Percentiles rank a stretch among this genome's conserved stretches.
These are phyloP conservation scores for Hondaea fermentalgiana DNA, from an alignment of 108 stramenopile genomes.

Conservation along the genomic window DNA sequence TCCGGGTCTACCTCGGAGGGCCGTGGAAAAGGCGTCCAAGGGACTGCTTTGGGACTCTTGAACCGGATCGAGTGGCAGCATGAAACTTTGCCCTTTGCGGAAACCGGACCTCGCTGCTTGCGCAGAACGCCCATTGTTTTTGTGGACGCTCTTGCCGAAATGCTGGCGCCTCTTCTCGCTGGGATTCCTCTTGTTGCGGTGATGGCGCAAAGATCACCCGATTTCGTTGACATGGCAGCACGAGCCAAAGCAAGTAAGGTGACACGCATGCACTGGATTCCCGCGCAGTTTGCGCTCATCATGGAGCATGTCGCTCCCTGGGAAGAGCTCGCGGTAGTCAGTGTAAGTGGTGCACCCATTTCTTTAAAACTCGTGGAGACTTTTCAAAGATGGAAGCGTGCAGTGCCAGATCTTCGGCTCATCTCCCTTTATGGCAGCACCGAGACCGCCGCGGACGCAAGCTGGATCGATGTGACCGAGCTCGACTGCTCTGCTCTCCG, in stretches of 20 bases:
- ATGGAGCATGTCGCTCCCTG: neutral
- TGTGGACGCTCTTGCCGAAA: neutral
- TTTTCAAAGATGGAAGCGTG: neutral
- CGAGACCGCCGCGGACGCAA: neutral
- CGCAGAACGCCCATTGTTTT: neutral
- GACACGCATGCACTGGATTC: neutral
- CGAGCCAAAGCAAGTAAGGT: neutral
- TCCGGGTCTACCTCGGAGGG: neutral
- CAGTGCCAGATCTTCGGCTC: neutral
- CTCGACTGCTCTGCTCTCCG: neutral
- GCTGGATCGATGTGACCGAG: neutral
- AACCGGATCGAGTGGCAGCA: slow-evolving; percentile 2
- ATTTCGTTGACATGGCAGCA: neutral
- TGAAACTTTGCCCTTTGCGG: neutral
- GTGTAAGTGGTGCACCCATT: neutral
- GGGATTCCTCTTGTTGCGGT: neutral
- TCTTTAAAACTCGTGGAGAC: neutral
- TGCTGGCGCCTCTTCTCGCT: neutral
- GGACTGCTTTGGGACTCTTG: neutral
- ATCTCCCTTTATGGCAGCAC: neutral
- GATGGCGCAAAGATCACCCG: neutral
- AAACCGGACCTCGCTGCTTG: neutral
- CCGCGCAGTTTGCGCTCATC: neutral
- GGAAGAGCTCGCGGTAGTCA: neutral
- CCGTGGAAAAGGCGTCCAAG: neutral